Percentiles rank a stretch among this genome's conserved stretches.
Evolutionary conservation across 768 basidiomycete genomes (phyloP).

Genomic region (Boletus tylopilopsis): DNA sequence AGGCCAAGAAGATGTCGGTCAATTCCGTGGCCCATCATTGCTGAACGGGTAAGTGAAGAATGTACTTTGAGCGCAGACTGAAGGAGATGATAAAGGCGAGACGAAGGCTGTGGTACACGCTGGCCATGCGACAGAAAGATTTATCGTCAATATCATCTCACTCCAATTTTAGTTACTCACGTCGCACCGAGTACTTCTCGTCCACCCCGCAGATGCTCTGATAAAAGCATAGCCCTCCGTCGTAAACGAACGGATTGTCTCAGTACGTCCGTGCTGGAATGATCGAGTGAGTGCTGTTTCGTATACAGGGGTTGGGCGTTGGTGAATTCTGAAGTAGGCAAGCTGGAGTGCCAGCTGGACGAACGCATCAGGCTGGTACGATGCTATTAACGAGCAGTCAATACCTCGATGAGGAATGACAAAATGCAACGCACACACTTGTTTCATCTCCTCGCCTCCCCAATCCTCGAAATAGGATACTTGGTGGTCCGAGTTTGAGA

Average conservation of each 20-base stretch:
- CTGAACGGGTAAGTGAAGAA: conserved; percentile 65
- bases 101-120: conserved; percentile 7
- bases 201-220: conserved; percentile 17
- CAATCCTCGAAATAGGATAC: conserved; percentile 80
- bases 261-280: conserved; percentile 85
- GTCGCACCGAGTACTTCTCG: conserved; percentile 1
- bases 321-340: conserved; percentile 81
- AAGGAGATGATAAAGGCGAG: conserved; percentile 47
- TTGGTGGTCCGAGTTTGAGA: conserved; percentile 78
- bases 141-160: not conserved
- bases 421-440: conserved; percentile 46
- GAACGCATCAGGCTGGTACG: conserved; percentile 73
- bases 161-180: conserved; percentile 13
- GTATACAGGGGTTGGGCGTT: conserved; percentile 81
- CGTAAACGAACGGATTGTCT: conserved; percentile 78
- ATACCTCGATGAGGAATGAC: not conserved
- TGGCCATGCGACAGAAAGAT: conserved; percentile 4
- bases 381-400: conserved; percentile 33
- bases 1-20: conserved; percentile 92
- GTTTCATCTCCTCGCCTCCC: conserved; percentile 86
- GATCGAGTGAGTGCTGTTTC: conserved; percentile 88
- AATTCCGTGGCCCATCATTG: conserved; percentile 78
- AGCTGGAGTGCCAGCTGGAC: conserved; percentile 91
- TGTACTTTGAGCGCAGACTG: conserved; percentile 69
- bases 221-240: conserved; percentile 66